Evolutionary conservation across 257 asterid genomes (phyloP).

Genomic region (Plantago elongata): DNA sequence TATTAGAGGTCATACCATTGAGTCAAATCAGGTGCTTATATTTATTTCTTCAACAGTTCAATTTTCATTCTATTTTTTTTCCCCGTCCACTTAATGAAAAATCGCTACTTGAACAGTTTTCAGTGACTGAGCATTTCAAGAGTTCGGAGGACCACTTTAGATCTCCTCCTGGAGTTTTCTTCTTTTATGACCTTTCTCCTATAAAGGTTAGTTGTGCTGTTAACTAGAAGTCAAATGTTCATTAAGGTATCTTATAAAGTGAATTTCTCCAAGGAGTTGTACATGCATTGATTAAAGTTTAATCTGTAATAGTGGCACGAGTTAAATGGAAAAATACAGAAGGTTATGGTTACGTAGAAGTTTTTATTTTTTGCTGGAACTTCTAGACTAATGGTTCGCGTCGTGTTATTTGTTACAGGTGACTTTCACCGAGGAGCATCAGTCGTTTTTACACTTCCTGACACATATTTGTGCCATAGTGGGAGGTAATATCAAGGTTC

Average conservation of each 20-base stretch:
- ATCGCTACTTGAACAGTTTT: conserved; percentile 54
- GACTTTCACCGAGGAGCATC: conserved; percentile 78
- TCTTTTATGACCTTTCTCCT: conserved; percentile 93
- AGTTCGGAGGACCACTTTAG: conserved; percentile 55
- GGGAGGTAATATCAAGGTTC: conserved; percentile 55
- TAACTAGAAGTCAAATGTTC: not conserved
- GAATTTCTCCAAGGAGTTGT: no score
- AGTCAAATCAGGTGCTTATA: conserved; percentile 81
- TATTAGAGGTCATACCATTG: conserved; percentile 62
- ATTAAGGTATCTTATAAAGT: no score
- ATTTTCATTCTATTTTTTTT: not conserved
- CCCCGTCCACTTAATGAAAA: not conserved
- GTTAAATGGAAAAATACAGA: no score
- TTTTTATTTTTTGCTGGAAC: not conserved
- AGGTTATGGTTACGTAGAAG: not conserved
- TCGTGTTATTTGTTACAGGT: conserved; percentile 44
- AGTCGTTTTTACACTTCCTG: conserved; percentile 83
- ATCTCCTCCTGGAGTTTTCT: conserved; percentile 83
- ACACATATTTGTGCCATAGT: conserved; percentile 92
- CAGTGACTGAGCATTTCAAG: conserved; percentile 95
- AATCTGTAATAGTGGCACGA: no score
- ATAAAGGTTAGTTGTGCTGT: conserved; percentile 54
- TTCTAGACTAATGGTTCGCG: not conserved
- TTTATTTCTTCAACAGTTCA: conserved; percentile 17
- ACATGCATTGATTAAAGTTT: no score